phyloP scores from a whole-genome alignment of 352 stramenopile species.

The Phytophthora podocarpi region DNA sequence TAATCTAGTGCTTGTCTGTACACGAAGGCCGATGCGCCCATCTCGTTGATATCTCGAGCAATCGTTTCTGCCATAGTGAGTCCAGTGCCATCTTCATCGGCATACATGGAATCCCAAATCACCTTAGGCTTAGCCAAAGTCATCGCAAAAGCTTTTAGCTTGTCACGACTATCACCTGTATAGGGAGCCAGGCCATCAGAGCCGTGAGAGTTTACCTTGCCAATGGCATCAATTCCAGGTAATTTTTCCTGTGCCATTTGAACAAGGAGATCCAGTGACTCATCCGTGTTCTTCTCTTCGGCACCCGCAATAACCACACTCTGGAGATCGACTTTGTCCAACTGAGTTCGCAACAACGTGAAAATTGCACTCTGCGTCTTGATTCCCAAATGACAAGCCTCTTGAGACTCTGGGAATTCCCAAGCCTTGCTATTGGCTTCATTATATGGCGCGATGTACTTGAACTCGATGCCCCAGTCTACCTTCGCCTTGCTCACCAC shows the following conservation, averaged over 20 bases:
- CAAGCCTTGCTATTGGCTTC: constrained; percentile 46
- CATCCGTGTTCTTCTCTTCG: constrained; percentile 46
- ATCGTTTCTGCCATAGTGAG: constrained; percentile 49
- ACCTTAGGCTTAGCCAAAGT: constrained; percentile 11
- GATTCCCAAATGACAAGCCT: constrained; percentile 48
- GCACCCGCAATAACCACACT: constrained; percentile 33
- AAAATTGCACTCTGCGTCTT: constrained; percentile 40
- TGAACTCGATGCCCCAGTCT: constrained; percentile 47
- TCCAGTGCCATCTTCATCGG: constrained; percentile 39
- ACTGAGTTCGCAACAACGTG: constrained; percentile 34
- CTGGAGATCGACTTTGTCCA: constrained; percentile 34
- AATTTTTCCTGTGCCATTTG: constrained; percentile 9
- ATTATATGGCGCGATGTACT: constrained; percentile 55
- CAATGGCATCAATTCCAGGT: constrained; percentile 22
- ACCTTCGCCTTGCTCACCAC: constrained; percentile 40
- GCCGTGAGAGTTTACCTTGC: constrained; percentile 52
- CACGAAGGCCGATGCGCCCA: constrained; percentile 48
- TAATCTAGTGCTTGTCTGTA: constrained; percentile 54
- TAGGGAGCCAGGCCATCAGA: constrained; percentile 46
- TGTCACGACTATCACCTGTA: constrained; percentile 29
- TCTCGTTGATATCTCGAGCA: constrained; percentile 49
- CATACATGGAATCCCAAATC: constrained; percentile 54
- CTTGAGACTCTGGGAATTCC: constrained; percentile 44
- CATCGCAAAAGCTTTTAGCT: constrained; percentile 37
- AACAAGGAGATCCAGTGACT: constrained; percentile 28